Evolutionary conservation across 2,329 filamentous ascomycete genomes (phyloP).

Genomic region (Stemphylium vesicarium): DNA sequence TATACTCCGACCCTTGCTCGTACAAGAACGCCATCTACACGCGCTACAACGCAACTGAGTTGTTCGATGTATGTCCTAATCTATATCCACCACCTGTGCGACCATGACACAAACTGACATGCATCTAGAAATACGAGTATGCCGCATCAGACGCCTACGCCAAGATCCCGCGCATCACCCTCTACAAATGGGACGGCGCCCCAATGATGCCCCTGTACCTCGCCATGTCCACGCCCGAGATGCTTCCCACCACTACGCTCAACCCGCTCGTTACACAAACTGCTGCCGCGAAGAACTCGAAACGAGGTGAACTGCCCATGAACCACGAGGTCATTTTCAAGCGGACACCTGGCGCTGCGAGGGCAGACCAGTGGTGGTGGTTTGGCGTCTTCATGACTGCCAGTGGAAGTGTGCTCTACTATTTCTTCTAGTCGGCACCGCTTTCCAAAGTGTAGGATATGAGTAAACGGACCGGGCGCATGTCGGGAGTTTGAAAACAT

Average conservation of each 20-base stretch:
- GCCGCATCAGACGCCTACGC: constrained; percentile 65
- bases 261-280: constrained; percentile 58
- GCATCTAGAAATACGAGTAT: constrained; percentile 50
- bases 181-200: constrained; percentile 68
- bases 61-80: constrained; percentile 61
- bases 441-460: neutral
- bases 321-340: constrained; percentile 50
- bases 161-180: constrained; percentile 66
- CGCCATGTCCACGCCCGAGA: constrained; percentile 66
- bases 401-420: constrained; percentile 57
- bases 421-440: constrained; percentile 44
- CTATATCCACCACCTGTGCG: neutral
- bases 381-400: constrained; percentile 57
- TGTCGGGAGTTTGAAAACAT: neutral
- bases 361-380: constrained; percentile 59
- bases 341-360: constrained; percentile 44
- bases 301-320: constrained; percentile 47
- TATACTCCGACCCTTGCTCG: constrained; percentile 70
- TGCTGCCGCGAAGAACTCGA: constrained; percentile 45
- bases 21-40: constrained; percentile 64
- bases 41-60: constrained; percentile 70
- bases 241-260: constrained; percentile 72
- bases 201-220: constrained; percentile 73
- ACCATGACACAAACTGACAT: neutral
- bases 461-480: constrained; percentile 1